phyloP scores from a whole-genome alignment of 2,329 filamentous ascomycete species.

The Claviceps digitariae region DNA sequence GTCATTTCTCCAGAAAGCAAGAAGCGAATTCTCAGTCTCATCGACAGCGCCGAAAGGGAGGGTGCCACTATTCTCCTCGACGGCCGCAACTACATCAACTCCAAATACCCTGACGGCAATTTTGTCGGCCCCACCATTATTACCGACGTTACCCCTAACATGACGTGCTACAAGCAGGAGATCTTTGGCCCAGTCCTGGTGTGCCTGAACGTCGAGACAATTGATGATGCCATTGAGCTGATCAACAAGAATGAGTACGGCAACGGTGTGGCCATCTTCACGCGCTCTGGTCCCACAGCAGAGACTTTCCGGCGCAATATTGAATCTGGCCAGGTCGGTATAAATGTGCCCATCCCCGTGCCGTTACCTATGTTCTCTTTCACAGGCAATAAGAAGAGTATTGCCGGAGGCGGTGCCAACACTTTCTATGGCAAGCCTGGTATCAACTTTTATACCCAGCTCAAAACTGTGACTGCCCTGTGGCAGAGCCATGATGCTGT shows the following conservation, averaged over 20 bases:
- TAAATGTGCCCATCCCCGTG: slow-evolving; percentile 70
- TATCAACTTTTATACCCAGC: slow-evolving; percentile 88
- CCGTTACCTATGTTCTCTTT: slow-evolving; percentile 60
- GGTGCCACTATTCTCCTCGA: slow-evolving; percentile 75
- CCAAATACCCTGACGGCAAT: slow-evolving; percentile 75
- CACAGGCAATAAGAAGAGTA: slow-evolving; percentile 72
- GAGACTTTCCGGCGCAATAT: slow-evolving; percentile 68
- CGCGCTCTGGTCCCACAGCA: slow-evolving; percentile 61
- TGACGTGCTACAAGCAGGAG: slow-evolving; percentile 76
- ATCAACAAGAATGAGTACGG: slow-evolving; percentile 83
- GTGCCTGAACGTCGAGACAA: slow-evolving; percentile 62
- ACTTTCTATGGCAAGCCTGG: slow-evolving; percentile 94
- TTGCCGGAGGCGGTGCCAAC: slow-evolving; percentile 82
- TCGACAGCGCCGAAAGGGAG: slow-evolving; percentile 64
- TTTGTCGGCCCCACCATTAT: slow-evolving; percentile 78
- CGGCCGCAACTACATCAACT: slow-evolving; percentile 59
- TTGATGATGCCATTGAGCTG: slow-evolving; percentile 66
- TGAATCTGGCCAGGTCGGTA: slow-evolving; percentile 73
- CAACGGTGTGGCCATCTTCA: slow-evolving; percentile 79
- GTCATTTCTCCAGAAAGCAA: slow-evolving; percentile 72
- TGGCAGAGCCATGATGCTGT: slow-evolving; percentile 82
- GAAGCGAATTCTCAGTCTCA: slow-evolving; percentile 62
- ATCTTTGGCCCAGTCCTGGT: slow-evolving; percentile 79
- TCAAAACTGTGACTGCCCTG: slow-evolving; percentile 90
- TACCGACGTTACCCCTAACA: slow-evolving; percentile 62